Base-by-base conservation (phyloP, 164 flowering plant species). In the Vitis amurensis region DNA sequence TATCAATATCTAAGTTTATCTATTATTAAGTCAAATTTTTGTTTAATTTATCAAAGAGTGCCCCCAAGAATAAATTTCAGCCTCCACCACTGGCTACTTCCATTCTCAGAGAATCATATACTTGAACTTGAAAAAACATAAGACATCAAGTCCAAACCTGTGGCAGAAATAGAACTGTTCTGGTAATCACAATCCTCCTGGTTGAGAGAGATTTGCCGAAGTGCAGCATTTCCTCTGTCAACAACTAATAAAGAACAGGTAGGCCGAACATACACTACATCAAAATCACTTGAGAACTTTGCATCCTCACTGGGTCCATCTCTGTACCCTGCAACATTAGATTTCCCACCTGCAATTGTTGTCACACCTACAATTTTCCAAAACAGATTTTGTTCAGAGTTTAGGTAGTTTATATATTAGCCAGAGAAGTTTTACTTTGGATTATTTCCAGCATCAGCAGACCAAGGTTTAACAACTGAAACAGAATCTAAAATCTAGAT, bases 291-390 rank as follows among this genome's bases (percentile, higher is more conserved):
- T 10, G 98, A 96, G 77, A 96, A 96, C 80, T 90, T 85, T 15
- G 99, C 97, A 84, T 93, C 92, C 74, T 96, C 99, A 79, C 99
- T 87, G 8, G 99, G 97, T 44, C 99, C 99, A 83, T 93, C 99
- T 58, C 90, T 84, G 71, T 84, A 93, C 27, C 99, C 99, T 47
- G 95, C 88, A 61, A 86, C 83, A 81, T 85, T 96, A 70, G 99
- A 93, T 76, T 91, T 96, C 44, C 99, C 99, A 60, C 99, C 99
- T 64, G 99, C 99, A 74, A 96, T 91, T 19, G 99, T 93, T 50
- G 97, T 93, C 69, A 93, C 99, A 74, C 99, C 99, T 91, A 81
- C 76, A 84, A 68, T 58, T 17, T 53, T 68, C 44, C 7, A 11
- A 64, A 49, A 8, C 19, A 49, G 48, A 44, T 37, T 37, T 23